Evolutionary conservation across 1,139 yeast species (phyloP).

Genomic region (Candida pseudoviswanathii): DNA sequence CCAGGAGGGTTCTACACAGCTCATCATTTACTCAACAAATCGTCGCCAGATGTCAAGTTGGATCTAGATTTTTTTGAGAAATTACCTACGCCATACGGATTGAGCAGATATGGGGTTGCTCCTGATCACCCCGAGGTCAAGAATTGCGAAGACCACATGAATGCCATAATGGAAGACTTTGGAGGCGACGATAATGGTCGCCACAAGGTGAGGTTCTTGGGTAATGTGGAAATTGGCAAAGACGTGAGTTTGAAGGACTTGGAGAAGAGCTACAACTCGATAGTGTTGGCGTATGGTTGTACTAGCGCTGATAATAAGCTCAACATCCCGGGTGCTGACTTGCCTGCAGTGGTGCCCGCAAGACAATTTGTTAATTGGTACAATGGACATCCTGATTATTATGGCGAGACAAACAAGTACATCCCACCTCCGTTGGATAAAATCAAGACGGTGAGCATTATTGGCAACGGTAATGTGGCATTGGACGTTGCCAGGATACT

Average conservation of each 20-base stretch:
- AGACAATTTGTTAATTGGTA: constrained; percentile 95
- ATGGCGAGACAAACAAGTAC: constrained; percentile 27
- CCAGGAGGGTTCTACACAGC: constrained; percentile 97
- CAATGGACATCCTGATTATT: constrained; percentile 77
- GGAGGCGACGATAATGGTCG: constrained; percentile 8
- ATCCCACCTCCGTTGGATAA: constrained; percentile 56
- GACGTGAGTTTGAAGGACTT: constrained; percentile 56
- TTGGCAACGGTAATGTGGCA: constrained; percentile 99
- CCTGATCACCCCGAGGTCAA: constrained; percentile 99
- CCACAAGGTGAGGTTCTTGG: constrained; percentile 63
- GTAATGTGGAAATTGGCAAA: constrained; percentile 68
- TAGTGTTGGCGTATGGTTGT: constrained; percentile 86
- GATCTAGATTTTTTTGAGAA: constrained; percentile 73
- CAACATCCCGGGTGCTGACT: constrained; percentile 60
- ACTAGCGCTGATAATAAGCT: constrained; percentile 57
- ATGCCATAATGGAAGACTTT: constrained; percentile 52
- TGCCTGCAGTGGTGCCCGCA: constrained; percentile 76
- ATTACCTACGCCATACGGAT: constrained; percentile 88
- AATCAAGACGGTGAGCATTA: constrained; percentile 68
- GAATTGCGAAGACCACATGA: constrained; percentile 80
- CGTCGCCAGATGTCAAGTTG: constrained; percentile 28
- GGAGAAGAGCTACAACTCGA: constrained; percentile 61
- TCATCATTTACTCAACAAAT: constrained; percentile 63
- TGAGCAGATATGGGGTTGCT: constrained; percentile 94
- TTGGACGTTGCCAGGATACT: constrained; percentile 85